A percentile compares a stretch with the other conserved stretches of the same genome.
These are phyloP conservation scores for Phoma sp. DNA, from an alignment of 2,329 filamentous ascomycete species.

Conservation along the genomic window DNA sequence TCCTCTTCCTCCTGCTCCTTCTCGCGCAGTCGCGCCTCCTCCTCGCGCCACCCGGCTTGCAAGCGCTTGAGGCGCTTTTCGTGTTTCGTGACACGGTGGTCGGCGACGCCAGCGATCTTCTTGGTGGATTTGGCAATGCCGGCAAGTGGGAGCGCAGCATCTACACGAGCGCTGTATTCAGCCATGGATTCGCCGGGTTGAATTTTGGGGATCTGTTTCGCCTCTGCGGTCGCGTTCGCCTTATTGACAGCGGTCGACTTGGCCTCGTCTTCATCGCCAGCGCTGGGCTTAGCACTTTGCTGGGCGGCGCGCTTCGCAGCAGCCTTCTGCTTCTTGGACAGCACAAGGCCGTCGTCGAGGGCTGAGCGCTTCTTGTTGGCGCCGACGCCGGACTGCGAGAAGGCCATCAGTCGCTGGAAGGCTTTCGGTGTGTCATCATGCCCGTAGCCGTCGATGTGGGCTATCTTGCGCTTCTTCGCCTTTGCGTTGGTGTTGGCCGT, in stretches of 20 bases:
- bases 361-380: slow-evolving; percentile 58
- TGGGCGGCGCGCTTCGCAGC: slow-evolving; percentile 17
- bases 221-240: slow-evolving; percentile 34
- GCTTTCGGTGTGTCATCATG: slow-evolving; percentile 85
- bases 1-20: slow-evolving; percentile 79
- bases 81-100: slow-evolving; percentile 73
- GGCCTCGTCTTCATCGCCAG: slow-evolving; percentile 5
- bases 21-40: slow-evolving; percentile 65
- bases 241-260: slow-evolving; percentile 1
- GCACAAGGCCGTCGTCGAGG: slow-evolving; percentile 70
- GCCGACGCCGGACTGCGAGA: slow-evolving; percentile 60
- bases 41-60: slow-evolving; percentile 64
- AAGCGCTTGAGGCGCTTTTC: slow-evolving; percentile 75
- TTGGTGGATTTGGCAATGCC: slow-evolving; percentile 68
- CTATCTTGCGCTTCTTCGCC: slow-evolving; percentile 46
- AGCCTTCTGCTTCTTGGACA: slow-evolving; percentile 57
- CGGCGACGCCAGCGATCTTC: slow-evolving; percentile 69
- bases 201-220: slow-evolving; percentile 56
- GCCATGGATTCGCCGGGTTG: slow-evolving; percentile 81
- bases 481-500: slow-evolving; percentile 41
- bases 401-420: slow-evolving; percentile 84
- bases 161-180: slow-evolving; percentile 82
- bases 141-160: slow-evolving; percentile 79
- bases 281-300: background rate
- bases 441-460: slow-evolving; percentile 58